Base-by-base conservation (phyloP, 75 land plant species). In the Sequoia sempervirens region DNA sequence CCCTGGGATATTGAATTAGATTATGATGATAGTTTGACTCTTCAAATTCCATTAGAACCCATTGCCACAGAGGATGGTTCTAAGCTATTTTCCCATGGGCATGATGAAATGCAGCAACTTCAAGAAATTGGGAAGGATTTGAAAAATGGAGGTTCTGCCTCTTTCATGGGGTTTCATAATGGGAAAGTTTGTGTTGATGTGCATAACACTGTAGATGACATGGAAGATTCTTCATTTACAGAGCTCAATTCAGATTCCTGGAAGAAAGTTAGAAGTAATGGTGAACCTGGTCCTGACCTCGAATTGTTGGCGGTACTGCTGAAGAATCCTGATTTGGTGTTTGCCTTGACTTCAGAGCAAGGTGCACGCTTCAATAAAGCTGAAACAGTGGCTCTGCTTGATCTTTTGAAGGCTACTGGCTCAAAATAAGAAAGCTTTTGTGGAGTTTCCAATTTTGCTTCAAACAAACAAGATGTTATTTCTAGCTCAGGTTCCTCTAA, bases 1-100 rank as follows among this genome's bases (percentile, higher is more conserved):
- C 95, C 98, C 2, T 94, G 97, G 97, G 99, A 96, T 61, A 79
- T 79, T 40, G 99, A 96, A 75, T 88, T 93, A 87, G 93, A 90
- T 85, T 96, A 91, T 82, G 98, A 98, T 86, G 99, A 98, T 75
- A 84, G 91, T 79, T 86, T 96, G 75, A 96, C 99, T 37, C 97
- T 90, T 5, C 92, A 86, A 82, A 91, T 98, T 85, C 94, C 92
- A 40, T 82, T 84, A 20, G 96, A 97, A 66, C 90, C 91, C 40
- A 80, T 86, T 2, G 92, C 88, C 18, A 89, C 89, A 30, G 83
- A 81, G 28, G 91, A 90, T 26, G 72, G 52, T 38, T 1, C 75
- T 1, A 88, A 83, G 46, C 56, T 85, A 8, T 40, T 53, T 30
- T 70, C 89, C 72, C 69, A 56, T 53, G 52, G 83, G 28, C 34